Base-by-base conservation (phyloP, 208 protist species). In the Trypanosoma congolense region DNA sequence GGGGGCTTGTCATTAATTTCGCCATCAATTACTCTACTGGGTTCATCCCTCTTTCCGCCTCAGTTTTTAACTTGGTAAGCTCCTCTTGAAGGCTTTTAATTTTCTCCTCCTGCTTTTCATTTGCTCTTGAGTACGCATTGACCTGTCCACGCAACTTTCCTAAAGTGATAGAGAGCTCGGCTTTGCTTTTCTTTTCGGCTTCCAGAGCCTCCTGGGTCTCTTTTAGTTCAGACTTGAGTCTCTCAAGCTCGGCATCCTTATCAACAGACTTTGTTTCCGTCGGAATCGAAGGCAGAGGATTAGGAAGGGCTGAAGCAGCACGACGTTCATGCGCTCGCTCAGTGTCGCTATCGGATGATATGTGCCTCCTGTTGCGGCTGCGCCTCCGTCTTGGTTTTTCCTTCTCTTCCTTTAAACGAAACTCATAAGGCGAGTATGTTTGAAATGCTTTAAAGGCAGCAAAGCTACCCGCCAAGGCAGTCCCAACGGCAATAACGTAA, bases 391-490 rank as follows among this genome's bases (percentile, higher is more conserved):
- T 36, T 48, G 2, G 35, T 33, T 35, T 66, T n/a, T 28, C 38
- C 4, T 12, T 28, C 12, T 85, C 74, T 3, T 59, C 64, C 53
- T 89, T 93, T 29, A 80, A 80, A 25, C 82, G 74, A 25, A 93
- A 57, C 57, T 93, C 86, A 61, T 83, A 90, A 16, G 86, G 82
- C 2, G 82, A 90, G 63, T 87, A 93, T 25, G 62, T 56, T 47
- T 80, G 61, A 61, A 90, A 88, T 43, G 82, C 64, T 49, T 87
- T 90, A 41, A 74, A 71, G 4, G 64, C 79, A 9, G 68, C 69
- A 35, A 85, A 43, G 21, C 67, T 70, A 25, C 65, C 57, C 29
- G 89, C 42, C 21, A 75, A 62, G 8, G 80, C 71, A 14, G 77
- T 82, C 12, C 82, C 86, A 19, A 66, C 46, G 22, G 65, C 82